Percentiles rank a stretch among this genome's conserved stretches.
Evolutionary conservation across 306 rosid genomes (phyloP).

Genomic region (Castanea mollissima): DNA sequence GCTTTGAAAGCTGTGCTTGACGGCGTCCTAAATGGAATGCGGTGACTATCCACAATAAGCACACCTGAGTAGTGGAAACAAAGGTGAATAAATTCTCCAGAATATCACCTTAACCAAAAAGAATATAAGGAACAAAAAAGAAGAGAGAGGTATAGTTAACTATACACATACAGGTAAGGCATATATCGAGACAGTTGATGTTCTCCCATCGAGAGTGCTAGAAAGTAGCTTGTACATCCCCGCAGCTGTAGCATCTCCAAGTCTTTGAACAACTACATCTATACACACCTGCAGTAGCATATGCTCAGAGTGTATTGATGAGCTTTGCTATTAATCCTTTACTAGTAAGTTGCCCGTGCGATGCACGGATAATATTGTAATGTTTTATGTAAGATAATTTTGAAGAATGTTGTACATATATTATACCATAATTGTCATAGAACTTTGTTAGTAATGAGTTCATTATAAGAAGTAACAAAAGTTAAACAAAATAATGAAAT

Average conservation of each 20-base stretch:
- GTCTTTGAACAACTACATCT: slow-evolving; percentile 90
- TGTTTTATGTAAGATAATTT: too few species aligned
- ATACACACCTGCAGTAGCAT: slow-evolving; percentile 70
- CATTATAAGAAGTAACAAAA: too few species aligned
- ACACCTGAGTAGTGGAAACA: slow-evolving; percentile 51
- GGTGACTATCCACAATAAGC: slow-evolving; percentile 67
- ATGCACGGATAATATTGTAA: too few species aligned
- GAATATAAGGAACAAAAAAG: neutral
- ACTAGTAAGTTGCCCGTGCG: too few species aligned
- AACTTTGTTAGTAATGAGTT: too few species aligned
- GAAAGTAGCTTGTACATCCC: slow-evolving; percentile 86
- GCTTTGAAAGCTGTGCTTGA: slow-evolving; percentile 65
- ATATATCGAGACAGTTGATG: slow-evolving; percentile 67
- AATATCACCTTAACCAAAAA: neutral
- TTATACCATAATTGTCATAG: too few species aligned
- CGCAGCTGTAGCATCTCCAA: slow-evolving; percentile 96
- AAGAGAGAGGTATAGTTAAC: neutral
- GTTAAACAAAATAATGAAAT: too few species aligned
- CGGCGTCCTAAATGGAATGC: slow-evolving; percentile 81
- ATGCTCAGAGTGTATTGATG: slow-evolving; percentile 6
- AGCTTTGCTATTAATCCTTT: neutral
- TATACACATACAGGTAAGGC: slow-evolving; percentile 72
- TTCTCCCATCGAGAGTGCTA: slow-evolving; percentile 51
- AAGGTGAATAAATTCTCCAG: neutral
- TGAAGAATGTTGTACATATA: too few species aligned